A percentile compares a stretch with the other conserved stretches of the same genome.
These are phyloP conservation scores for Brassica rapa DNA, from an alignment of 345 rosid genomes.

Conservation along the genomic window DNA sequence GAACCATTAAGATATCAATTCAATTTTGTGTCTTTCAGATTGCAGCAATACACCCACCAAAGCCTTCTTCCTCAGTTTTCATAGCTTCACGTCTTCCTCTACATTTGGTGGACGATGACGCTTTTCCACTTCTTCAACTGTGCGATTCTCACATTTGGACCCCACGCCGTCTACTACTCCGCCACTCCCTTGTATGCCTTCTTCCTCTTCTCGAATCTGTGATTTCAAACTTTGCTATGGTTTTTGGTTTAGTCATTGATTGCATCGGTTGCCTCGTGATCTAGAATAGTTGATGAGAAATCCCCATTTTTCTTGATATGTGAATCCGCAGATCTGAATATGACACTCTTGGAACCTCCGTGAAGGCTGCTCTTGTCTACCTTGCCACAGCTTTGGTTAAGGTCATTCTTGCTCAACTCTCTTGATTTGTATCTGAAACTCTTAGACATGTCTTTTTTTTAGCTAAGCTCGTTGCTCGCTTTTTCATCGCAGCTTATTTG, in stretches of 20 bases:
- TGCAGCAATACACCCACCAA: neutral
- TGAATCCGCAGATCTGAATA: conserved; percentile 73
- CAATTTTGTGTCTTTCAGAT: neutral
- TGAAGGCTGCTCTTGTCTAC: conserved; percentile 86
- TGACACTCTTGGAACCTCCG: conserved; percentile 85
- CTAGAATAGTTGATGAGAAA: conserved; percentile 19
- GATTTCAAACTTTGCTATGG: neutral
- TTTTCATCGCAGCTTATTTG: conserved; percentile 75
- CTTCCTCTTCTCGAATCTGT: conserved; percentile 9
- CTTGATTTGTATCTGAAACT: neutral
- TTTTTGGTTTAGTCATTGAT: neutral
- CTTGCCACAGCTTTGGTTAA: conserved; percentile 86
- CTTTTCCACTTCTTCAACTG: conserved; percentile 97
- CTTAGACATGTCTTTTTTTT: neutral
- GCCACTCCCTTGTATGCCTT: conserved; percentile 81
- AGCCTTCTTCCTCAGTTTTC: neutral
- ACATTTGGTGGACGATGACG: conserved; percentile 57
- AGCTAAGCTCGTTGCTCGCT: neutral
- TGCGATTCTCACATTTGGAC: conserved; percentile 95
- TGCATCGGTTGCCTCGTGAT: neutral
- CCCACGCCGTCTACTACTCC: conserved; percentile 99
- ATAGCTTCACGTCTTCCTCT: neutral
- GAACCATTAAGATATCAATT: neutral
- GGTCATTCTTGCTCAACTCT: conserved; percentile 42
- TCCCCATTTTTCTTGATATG: neutral